phyloP scores from a whole-genome alignment of 2,329 filamentous ascomycete genomes.

The Aphanocladium album region DNA sequence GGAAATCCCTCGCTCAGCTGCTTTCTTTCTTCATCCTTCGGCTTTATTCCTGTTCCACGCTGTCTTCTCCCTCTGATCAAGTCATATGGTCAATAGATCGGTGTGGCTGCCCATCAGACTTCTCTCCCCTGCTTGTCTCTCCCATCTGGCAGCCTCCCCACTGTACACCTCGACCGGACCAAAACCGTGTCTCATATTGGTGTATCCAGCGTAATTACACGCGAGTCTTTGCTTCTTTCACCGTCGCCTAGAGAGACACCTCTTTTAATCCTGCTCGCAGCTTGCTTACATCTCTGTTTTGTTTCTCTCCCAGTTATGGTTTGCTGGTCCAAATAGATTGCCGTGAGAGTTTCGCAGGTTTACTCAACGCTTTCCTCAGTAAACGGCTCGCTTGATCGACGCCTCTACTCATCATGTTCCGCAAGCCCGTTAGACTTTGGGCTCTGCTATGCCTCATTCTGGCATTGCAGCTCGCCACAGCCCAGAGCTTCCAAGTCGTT shows the following conservation, averaged over 20 bases:
- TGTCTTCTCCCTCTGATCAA: neutral
- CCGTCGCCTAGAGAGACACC: neutral
- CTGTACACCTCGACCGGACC: neutral
- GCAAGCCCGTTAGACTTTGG: constrained; percentile 29
- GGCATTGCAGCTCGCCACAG: constrained; percentile 32
- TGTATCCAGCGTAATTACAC: constrained; percentile 11
- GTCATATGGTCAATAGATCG: neutral
- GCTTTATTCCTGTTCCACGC: neutral
- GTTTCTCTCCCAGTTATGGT: constrained; percentile 1
- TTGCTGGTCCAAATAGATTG: neutral
- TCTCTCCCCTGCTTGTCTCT: constrained; percentile 9
- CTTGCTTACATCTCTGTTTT: neutral
- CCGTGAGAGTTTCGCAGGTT: neutral
- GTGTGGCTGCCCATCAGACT: neutral
- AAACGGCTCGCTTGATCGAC: neutral
- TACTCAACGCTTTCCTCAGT: constrained; percentile 1
- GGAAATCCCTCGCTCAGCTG: neutral
- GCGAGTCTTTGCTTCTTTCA: constrained; percentile 11
- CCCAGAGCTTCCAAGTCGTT: constrained; percentile 27
- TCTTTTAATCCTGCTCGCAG: neutral
- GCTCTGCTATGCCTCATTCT: constrained; percentile 36
- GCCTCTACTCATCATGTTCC: constrained; percentile 27
- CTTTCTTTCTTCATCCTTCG: neutral
- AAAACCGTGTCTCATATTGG: constrained; percentile 9
- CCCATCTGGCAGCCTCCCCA: neutral